Base-by-base conservation (phyloP, 345 rosid species). In the Diplotaxis tenuifolia region DNA sequence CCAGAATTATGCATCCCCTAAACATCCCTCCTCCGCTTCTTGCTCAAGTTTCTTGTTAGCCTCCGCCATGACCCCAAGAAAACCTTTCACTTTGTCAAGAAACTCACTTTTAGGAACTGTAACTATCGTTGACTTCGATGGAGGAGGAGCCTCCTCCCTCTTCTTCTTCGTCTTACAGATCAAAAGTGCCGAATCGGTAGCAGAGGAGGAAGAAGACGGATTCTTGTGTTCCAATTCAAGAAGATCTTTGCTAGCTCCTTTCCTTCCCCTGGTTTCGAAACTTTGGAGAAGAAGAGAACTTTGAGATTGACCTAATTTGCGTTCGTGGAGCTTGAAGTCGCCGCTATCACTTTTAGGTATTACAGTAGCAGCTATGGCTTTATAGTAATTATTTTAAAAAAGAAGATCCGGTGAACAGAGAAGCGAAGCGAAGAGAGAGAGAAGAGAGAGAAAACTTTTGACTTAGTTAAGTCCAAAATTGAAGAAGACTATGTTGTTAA, bases 41-140 rank as follows among this genome's bases (percentile, higher is more conserved):
- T 80, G 72, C 72, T 87, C 81, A 68, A 91, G 74, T 71, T 62
- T 76, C 71, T 81, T 84, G 83, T 87, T 91, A 29, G 96, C 86
- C 80, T 91, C 96, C 0, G 90, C 82, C 50, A 94, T 80, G 16
- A 85, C 62, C 64, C 92, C 96, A 1, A 94, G 49, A 68, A 91
- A 91, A 53, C 84, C 96, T 78, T 75, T 86, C 62, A 83, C 86
- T 85, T 79, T 88, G 50, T 87, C 96, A 61, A 91, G 66, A 82
- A 89, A 88, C 86, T 86, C 89, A 80, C 94, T 92, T 81, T 55
- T 78, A 25, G 88, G 83, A 82, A 78, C 65, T 6, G 81, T 75
- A 74, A 47, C 62, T 45, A 83, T 74, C 11, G 28, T n/a, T 4
- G 91, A 92, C 71, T 81, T 86, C 58, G 71, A 64, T 23, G 67